These are phyloP conservation scores for Pythium volutum DNA, from an alignment of 352 stramenopile species.

Conservation along the genomic window DNA sequence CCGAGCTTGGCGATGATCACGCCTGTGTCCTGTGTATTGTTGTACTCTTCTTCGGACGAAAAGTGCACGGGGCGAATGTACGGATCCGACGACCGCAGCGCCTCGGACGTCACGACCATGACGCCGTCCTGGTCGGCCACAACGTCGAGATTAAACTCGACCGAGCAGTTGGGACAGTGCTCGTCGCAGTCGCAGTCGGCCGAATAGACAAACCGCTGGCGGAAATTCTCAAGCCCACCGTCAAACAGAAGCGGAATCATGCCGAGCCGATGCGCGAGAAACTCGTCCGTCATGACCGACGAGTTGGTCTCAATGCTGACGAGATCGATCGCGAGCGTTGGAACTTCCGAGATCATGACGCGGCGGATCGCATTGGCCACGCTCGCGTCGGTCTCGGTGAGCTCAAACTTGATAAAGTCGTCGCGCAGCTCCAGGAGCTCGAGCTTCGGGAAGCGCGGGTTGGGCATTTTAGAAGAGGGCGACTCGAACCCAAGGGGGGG, in stretches of 20 bases:
- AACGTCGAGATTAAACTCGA: conserved; percentile 96
- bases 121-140: conserved; percentile 57
- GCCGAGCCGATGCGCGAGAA: conserved; percentile 96
- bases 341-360: conserved; percentile 97
- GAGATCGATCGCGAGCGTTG: conserved; percentile 98
- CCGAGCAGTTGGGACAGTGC: conserved; percentile 95
- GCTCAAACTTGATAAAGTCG: conserved; percentile 96
- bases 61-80: conserved; percentile 87
- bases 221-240: conserved; percentile 84
- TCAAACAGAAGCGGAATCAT: conserved; percentile 95
- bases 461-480: conserved; percentile 53
- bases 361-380: conserved; percentile 97
- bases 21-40: conserved; percentile 94
- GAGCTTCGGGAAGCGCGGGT: conserved; percentile 92
- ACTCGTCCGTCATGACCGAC: conserved; percentile 98
- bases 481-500: neutral
- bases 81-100: conserved; percentile 78
- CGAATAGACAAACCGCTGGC: conserved; percentile 89
- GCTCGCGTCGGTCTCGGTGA: conserved; percentile 95
- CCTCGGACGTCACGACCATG: conserved; percentile 70
- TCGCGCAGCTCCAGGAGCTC: conserved; percentile 93
- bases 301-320: conserved; percentile 98
- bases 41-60: conserved; percentile 86
- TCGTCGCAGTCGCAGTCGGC: conserved; percentile 93
- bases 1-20: conserved; percentile 97